These are phyloP conservation scores for Leccinum brunneo-olivaceum DNA, from an alignment of 1,284 basidiomycete species.

Conservation along the genomic window DNA sequence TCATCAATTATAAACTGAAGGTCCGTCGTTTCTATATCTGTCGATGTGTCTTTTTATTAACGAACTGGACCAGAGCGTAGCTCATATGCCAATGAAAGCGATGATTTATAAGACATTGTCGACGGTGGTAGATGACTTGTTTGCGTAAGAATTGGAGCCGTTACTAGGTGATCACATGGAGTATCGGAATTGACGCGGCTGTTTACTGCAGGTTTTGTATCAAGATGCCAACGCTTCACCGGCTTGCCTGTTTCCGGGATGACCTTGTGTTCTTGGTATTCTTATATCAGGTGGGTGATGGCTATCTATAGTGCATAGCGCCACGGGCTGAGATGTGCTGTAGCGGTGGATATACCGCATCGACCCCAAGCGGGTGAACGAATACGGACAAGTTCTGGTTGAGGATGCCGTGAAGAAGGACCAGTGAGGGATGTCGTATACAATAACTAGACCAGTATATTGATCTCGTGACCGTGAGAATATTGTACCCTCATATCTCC, in stretches of 20 bases:
- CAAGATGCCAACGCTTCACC: slow-evolving; percentile 93
- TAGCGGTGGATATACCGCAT: slow-evolving; percentile 94
- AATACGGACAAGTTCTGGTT: slow-evolving; percentile 83
- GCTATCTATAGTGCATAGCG: slow-evolving; percentile 12
- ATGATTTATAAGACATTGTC: slow-evolving; percentile 93
- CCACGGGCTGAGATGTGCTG: slow-evolving; percentile 11
- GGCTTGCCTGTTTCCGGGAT: slow-evolving; percentile 86
- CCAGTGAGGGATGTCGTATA: slow-evolving; percentile 32
- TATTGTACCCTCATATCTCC: slow-evolving; percentile 13
- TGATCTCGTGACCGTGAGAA: slow-evolving; percentile 24
- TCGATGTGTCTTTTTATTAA: slow-evolving; percentile 15
- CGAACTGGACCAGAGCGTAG: slow-evolving; percentile 57
- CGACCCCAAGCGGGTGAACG: slow-evolving; percentile 90
- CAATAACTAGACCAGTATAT: not conserved
- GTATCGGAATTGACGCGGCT: slow-evolving; percentile 11
- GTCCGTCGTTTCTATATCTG: slow-evolving; percentile 33
- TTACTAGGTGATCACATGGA: slow-evolving; percentile 18
- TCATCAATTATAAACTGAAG: slow-evolving; percentile 97
- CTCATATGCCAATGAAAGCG: slow-evolving; percentile 94
- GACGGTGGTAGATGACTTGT: slow-evolving; percentile 90
- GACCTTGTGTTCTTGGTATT: slow-evolving; percentile 87
- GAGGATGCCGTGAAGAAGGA: slow-evolving; percentile 52
- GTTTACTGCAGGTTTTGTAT: slow-evolving; percentile 69
- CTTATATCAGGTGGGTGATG: slow-evolving; percentile 68
- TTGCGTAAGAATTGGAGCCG: slow-evolving; percentile 55